Evolutionary conservation across 2,329 filamentous ascomycete species (phyloP).

Genomic region (Trichophyton benhamiae): DNA sequence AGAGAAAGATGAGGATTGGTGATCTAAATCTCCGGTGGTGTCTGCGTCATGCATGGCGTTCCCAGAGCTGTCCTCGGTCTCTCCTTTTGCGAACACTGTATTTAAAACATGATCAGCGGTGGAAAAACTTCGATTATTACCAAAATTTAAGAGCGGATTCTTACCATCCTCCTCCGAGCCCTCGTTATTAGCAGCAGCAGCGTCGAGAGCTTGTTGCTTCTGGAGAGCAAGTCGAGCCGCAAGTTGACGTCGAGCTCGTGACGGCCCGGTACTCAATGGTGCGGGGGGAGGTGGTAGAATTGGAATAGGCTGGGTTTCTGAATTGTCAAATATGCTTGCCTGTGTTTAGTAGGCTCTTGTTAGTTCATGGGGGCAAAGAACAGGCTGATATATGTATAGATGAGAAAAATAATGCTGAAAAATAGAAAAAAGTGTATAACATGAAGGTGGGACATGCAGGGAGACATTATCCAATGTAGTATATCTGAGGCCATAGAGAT

Average conservation of each 20-base stretch:
- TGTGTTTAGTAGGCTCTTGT: not conserved
- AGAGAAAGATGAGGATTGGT: slow-evolving; percentile 24
- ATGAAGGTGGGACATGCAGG: not conserved
- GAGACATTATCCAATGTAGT: not conserved
- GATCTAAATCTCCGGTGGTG: not conserved
- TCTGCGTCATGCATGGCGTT: slow-evolving; percentile 11
- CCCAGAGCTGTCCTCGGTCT: not conserved
- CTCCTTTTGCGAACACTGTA: not conserved
- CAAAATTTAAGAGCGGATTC: not conserved
- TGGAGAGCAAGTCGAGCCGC: slow-evolving; percentile 73
- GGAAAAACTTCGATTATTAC: not conserved
- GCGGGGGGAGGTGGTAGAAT: slow-evolving; percentile 49
- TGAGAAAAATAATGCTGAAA: not conserved
- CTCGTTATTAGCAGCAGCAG: slow-evolving; percentile 18
- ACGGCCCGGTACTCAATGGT: slow-evolving; percentile 74
- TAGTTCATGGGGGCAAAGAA: not conserved
- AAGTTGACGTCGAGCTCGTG: slow-evolving; percentile 75
- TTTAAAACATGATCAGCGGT: not conserved
- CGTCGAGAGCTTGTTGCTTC: slow-evolving; percentile 47
- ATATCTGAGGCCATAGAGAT: not conserved
- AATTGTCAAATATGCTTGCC: slow-evolving; percentile 16
- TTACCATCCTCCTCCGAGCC: slow-evolving; percentile 10
- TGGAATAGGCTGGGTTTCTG: slow-evolving; percentile 28
- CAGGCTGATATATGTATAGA: not conserved
- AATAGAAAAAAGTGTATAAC: not conserved